These are phyloP conservation scores for Talaromyces nanjingensis DNA, from an alignment of 495 filamentous ascomycete genomes.

Conservation along the genomic window DNA sequence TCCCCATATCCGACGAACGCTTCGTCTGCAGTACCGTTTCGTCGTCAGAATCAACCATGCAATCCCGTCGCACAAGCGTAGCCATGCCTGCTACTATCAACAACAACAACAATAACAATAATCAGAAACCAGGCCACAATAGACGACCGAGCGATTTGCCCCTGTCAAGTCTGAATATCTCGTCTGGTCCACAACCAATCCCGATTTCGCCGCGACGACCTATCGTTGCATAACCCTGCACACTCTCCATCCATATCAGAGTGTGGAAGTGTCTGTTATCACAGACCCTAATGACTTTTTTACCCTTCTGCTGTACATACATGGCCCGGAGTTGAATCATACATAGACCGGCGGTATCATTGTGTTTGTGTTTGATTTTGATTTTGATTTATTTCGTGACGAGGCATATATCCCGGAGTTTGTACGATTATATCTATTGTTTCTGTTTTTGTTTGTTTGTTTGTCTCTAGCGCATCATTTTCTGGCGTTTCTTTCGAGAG, in stretches of 20 bases:
- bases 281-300: constrained; percentile 2
- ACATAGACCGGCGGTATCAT: not conserved
- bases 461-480: not conserved
- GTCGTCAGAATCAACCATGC: constrained; percentile 19
- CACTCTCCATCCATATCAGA: too few relatives aligned
- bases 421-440: constrained; percentile 1
- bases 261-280: not conserved
- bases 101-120: constrained; percentile 14
- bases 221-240: constrained; percentile 26
- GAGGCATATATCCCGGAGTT: not conserved
- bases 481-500: not conserved
- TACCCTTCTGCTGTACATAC: not conserved
- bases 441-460: not conserved
- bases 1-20: constrained; percentile 37
- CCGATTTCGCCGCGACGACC: constrained; percentile 35
- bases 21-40: constrained; percentile 35
- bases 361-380: not conserved
- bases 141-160: constrained; percentile 29
- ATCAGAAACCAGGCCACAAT: constrained; percentile 18
- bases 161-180: constrained; percentile 29
- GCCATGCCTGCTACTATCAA: constrained; percentile 10
- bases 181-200: constrained; percentile 36
- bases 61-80: constrained; percentile 2
- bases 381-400: not conserved
- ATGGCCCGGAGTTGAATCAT: not conserved